Evolutionary conservation across 306 rosid genomes (phyloP).

Genomic region (Coriaria nepalensis): DNA sequence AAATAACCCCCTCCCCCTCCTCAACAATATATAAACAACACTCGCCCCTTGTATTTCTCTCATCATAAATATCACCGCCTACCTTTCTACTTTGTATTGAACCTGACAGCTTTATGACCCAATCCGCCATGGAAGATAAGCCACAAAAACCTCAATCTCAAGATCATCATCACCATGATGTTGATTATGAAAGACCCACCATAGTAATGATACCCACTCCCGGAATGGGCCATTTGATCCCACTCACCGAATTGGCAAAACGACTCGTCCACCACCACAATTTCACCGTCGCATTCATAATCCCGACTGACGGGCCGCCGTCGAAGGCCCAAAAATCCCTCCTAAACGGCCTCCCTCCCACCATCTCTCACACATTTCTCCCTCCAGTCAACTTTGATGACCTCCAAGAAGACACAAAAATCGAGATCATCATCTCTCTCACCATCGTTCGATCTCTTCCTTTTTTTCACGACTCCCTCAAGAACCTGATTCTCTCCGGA

Average conservation of each 20-base stretch:
- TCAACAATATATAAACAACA: too few species aligned
- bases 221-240: conserved; percentile 83
- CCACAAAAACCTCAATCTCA: not conserved
- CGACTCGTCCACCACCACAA: conserved; percentile 24
- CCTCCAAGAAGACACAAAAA: conserved; percentile 14
- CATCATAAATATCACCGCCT: not conserved
- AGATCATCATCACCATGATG: not conserved
- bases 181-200: conserved; percentile 4
- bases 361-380: conserved; percentile 22
- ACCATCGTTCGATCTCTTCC: conserved; percentile 27
- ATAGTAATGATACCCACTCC: conserved; percentile 51
- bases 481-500: not conserved
- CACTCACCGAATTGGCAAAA: conserved; percentile 55
- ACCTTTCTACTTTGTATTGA: not conserved
- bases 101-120: not conserved
- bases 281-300: conserved; percentile 30
- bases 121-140: conserved; percentile 26
- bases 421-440: conserved; percentile 30
- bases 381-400: conserved; percentile 30
- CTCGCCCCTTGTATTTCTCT: not conserved
- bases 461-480: conserved; percentile 1
- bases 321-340: conserved; percentile 34
- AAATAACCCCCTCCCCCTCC: too few species aligned
- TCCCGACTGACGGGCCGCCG: conserved; percentile 46
- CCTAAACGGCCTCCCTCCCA: conserved; percentile 26